Conservation (phyloP, 306 rosid genomes). For the Casuarina equisetifolia region DNA sequence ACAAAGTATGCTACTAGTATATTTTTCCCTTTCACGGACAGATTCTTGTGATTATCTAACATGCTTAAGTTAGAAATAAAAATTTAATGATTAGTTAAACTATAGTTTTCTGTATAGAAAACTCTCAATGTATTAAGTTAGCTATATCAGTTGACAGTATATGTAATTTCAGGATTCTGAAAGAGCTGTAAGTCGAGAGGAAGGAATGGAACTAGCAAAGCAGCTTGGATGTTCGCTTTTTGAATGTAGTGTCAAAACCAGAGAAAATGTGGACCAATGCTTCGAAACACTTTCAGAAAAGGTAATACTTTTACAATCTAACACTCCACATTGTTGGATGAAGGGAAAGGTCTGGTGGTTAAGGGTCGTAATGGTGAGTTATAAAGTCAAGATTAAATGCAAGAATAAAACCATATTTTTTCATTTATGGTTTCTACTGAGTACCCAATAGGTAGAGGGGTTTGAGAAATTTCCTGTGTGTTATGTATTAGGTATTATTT, state of each 20-base stretch:
- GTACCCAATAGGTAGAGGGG: no score
- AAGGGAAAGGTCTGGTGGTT: no score
- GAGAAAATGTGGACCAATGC: conserved; percentile 84
- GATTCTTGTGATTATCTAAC: not conserved
- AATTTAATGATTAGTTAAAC: not conserved
- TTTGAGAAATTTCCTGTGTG: no score
- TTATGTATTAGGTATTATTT: no score
- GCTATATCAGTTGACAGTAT: not conserved
- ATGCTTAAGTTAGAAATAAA: not conserved
- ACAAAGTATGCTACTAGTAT: not conserved
- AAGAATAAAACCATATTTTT: no score
- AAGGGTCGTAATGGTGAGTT: no score
- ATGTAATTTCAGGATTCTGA: conserved; percentile 60
- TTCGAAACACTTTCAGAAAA: conserved; percentile 77
- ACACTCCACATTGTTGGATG: not conserved
- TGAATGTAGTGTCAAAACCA: conserved; percentile 93
- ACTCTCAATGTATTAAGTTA: not conserved
- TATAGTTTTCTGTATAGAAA: not conserved
- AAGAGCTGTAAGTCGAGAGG: conserved; percentile 83
- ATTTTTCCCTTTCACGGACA: not conserved
- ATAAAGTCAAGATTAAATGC: no score
- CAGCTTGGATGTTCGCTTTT: conserved; percentile 78
- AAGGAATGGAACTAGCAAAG: conserved; percentile 74
- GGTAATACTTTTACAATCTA: conserved; percentile 41
- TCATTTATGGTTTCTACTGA: no score